phyloP scores from a whole-genome alignment of 441 rosid genomes.

The Syzygium malaccense region DNA sequence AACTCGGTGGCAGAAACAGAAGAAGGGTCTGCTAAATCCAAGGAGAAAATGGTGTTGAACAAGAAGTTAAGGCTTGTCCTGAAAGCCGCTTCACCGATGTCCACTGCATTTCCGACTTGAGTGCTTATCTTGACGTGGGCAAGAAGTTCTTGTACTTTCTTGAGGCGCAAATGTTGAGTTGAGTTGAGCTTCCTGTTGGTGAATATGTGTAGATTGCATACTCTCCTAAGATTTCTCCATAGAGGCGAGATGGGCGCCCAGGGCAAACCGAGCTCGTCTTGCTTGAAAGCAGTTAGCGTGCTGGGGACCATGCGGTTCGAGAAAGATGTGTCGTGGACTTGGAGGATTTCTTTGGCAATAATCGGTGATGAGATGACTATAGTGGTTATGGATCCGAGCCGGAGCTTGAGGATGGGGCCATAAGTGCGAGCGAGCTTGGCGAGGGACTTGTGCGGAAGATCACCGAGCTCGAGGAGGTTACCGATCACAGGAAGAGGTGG shows the following conservation, averaged over 20 bases:
- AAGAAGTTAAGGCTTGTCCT: not conserved
- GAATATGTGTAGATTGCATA: not conserved
- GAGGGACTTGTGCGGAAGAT: not conserved
- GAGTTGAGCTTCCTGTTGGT: not conserved
- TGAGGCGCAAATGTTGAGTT: not conserved
- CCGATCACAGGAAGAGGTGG: not conserved
- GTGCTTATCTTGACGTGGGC: not conserved
- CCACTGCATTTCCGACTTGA: not conserved
- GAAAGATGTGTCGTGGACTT: no score
- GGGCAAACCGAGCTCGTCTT: not conserved
- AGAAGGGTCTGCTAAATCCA: not conserved
- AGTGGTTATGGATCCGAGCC: no score
- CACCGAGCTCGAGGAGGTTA: not conserved
- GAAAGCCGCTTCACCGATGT: not conserved
- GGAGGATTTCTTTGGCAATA: no score
- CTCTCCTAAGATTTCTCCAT: not conserved
- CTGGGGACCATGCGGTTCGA: no score
- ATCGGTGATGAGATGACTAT: no score
- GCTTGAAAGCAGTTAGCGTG: no score
- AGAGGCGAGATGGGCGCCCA: not conserved
- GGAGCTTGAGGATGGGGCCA: conserved; percentile 6
- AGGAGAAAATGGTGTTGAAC: not conserved
- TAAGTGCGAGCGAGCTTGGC: not conserved
- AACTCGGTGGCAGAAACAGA: not conserved
- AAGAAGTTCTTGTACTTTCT: not conserved